Percentiles rank a stretch among this genome's conserved stretches.
Evolutionary conservation across 1,139 yeast genomes (phyloP).

Genomic region (Debaryomycetaceae sp.): DNA sequence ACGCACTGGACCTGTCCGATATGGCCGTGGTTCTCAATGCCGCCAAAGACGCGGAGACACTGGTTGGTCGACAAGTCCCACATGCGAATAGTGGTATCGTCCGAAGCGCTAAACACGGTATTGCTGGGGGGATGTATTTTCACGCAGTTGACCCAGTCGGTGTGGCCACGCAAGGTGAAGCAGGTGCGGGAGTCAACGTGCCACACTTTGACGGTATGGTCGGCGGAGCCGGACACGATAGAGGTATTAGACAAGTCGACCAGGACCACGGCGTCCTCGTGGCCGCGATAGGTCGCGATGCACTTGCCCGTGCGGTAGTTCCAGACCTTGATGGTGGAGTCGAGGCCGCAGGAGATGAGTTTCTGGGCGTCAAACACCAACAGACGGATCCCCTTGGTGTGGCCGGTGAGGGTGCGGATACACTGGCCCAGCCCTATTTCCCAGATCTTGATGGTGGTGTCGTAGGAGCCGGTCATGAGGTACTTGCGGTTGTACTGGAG

Average conservation of each 20-base stretch:
- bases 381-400: constrained; percentile 74
- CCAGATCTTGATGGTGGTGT: constrained; percentile 84
- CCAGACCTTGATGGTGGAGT: constrained; percentile 90
- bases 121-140: constrained; percentile 72
- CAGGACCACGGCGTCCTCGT: constrained; percentile 73
- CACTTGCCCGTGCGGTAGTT: constrained; percentile 91
- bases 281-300: constrained; percentile 87
- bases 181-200: constrained; percentile 90
- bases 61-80: constrained; percentile 83
- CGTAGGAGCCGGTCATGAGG: constrained; percentile 86
- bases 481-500: constrained; percentile 69
- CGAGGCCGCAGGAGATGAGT: constrained; percentile 85
- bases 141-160: constrained; percentile 86
- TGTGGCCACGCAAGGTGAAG: constrained; percentile 85
- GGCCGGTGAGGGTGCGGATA: constrained; percentile 70
- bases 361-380: constrained; percentile 80
- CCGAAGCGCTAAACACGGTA: constrained; percentile 79
- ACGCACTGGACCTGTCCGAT: constrained; percentile 89
- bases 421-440: constrained; percentile 70
- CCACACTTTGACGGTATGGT: constrained; percentile 88
- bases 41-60: constrained; percentile 71
- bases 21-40: constrained; percentile 57
- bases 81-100: constrained; percentile 86
- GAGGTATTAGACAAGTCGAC: constrained; percentile 72
- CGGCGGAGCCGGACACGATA: constrained; percentile 91